Evolutionary conservation across 2,329 filamentous ascomycete species (phyloP).

Genomic region (Talaromyces sp.): DNA sequence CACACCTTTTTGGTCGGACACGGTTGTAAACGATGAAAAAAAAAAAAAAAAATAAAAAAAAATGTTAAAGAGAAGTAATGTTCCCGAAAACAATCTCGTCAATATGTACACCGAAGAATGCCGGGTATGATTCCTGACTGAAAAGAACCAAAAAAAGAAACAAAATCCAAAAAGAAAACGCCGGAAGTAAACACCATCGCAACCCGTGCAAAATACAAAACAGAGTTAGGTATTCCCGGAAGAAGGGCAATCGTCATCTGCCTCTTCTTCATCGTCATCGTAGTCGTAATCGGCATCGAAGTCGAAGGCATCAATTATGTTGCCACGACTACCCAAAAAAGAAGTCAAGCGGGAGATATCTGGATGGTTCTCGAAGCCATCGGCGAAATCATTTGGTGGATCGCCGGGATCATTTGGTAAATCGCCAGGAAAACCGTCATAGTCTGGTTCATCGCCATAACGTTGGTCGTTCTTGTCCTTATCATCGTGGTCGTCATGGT

Average conservation of each 20-base stretch:
- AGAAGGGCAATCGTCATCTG: background rate
- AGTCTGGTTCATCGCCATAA: background rate
- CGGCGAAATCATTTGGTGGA: background rate
- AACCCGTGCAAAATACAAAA: background rate
- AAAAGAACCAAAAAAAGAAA: background rate
- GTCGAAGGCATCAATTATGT: constrained; percentile 5
- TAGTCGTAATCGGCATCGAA: constrained; percentile 2
- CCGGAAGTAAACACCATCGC: background rate
- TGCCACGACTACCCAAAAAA: background rate
- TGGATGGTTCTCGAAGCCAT: background rate
- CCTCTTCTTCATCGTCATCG: constrained; percentile 1
- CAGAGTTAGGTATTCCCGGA: background rate
- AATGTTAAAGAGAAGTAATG: background rate
- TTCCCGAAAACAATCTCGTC: background rate
- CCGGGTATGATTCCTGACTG: background rate
- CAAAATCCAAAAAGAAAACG: background rate
- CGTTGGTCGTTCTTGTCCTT: background rate
- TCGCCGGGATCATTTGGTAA: background rate
- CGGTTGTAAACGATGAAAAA: background rate
- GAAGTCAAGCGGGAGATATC: background rate
- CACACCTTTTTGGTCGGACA: background rate
- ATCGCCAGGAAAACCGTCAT: background rate
- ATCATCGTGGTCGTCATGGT: background rate
- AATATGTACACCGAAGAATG: background rate
- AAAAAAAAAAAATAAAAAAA: background rate